Base-by-base conservation (phyloP, 2,329 filamentous ascomycete genomes). In the Hypoxylon sp. region DNA sequence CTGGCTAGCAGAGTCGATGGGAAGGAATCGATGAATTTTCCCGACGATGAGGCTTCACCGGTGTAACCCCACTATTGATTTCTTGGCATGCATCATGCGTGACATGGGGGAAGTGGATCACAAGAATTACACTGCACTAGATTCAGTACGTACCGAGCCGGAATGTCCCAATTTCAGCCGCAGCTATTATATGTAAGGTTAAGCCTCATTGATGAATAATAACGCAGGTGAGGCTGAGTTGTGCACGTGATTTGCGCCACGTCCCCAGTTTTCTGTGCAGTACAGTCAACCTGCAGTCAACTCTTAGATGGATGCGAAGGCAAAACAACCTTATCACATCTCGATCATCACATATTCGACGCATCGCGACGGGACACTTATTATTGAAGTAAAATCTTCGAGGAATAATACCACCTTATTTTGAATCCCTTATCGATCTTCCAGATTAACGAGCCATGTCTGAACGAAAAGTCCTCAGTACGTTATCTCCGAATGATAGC, bases 381-480 rank as follows among this genome's bases (percentile, higher is more conserved):
- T 29, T 51, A 58, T 46, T 25, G n/a, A 53, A 53, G 7, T 39
- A 16, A 41, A 16, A 12, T 25, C 30, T 8, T 25, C n/a, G 14
- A 16, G 11, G 39, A 63, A 14, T 2, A 46, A 21, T 14, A 50
- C 1, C 16, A 29, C 11, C 0, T 52, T 16, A 37, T 47, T 25
- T 25, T 12, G n/a, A 25, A 39, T 32, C 34, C 21, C 2, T n/a
- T 16, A n/a, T 25, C 12, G 6, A n/a, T 27, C 23, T 50, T 21
- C 8, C 11, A 34, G 11, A 55, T 45, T 69, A 69, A 68, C 19
- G 57, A 70, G 74, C 65, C 53, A 82, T 82, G 80, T 81, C 80
- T 63, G 80, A 82, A 67, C 80, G 80, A 68, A 82, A 82, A 76
- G 80, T 81, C 41, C 71, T 81, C 47, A 74, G 72, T 73, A 55